Evolutionary conservation across 164 flowering plant species (phyloP), one percentile per base, ranked within the genome.

Genomic region (Akebia trifoliata): DNA sequence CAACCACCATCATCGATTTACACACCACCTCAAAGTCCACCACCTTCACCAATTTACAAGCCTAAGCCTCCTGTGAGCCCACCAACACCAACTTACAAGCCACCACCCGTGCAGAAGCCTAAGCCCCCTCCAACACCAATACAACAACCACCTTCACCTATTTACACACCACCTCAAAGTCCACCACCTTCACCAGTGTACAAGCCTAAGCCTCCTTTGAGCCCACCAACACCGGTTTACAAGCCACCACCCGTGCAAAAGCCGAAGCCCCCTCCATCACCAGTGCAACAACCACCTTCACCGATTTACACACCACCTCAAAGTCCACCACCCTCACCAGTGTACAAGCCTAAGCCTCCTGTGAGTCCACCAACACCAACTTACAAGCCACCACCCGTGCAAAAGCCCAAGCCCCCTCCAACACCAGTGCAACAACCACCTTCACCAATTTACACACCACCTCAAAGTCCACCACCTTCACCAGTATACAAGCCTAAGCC

Each of bases 21-120:
- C 0, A 44, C 45, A 54, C n/a, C n/a, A n/a, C n/a, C n/a, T n/a
- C n/a, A n/a, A n/a, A n/a, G n/a, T n/a, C n/a, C n/a, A n/a, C n/a
- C n/a, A n/a, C n/a, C n/a, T n/a, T n/a, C n/a, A n/a, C 54, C 54
- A 29, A 22, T 42, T 8, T 42, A 2, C 8, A 39, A 39, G 12
- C 59, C 60, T 2, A 32, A 15, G 4, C 50, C 61, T 20, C 61
- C 51, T 3, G 35, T 34, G 29, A 31, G 38, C 28, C 51, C 61
- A 45, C 61, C 50, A 8, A 40, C 51, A 45, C 22, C 32, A 1
- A 8, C 44, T 4, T 30, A 30, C 21, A 50, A 50, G 44, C 61
- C 61, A 0, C 20, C 51, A 1, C 61, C 37, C 1, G n/a, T n/a
- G n/a, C n/a, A n/a, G n/a, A n/a, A n/a, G n/a, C n/a, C n/a, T n/a